Base-by-base conservation (phyloP, 2,329 filamentous ascomycete genomes). In the Penicillium sp. region DNA sequence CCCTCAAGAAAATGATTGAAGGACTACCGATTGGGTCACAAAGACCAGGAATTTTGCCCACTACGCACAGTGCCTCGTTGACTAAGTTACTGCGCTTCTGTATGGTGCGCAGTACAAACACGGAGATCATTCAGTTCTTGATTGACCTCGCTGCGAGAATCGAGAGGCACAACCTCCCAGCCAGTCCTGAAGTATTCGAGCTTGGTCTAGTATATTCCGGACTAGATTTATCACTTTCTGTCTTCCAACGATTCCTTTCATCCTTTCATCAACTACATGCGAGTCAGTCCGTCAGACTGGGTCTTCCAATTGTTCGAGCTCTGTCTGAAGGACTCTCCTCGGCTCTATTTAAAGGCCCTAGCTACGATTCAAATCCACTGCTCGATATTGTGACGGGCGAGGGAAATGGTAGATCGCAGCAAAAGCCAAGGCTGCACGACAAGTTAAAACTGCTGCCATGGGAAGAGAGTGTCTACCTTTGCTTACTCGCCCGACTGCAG, bases 151-250 rank as follows among this genome's bases (percentile, higher is more conserved):
- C 54, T 23, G 45, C 45, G 30, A 59, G 62, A 37, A 36, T 61
- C 22, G 34, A 50, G 11, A 49, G 35, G 13, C 32, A 60, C 7
- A 22, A 38, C 3, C 39, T 48, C 2, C 27, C 28, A 9, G 20
- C 56, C 4, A 40, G 33, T 2, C 27, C 31, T 10, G 11, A 38
- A 2, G 15, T 57, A 5, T 50, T 43, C 34, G 23, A 47, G 25
- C 28, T 59, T 22, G 60, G 58, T 0, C 57, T 66, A 36, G 43
- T 42, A 14, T 60, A 60, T 45, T 57, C 64, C 11, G 54, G 49
- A 12, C 44, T 55, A n/a, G 45, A 48, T 20, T 52, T 62, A 23
- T 60, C 55, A 6, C 30, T 48, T n/a, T 33, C 51, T 4, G 55
- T 59, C 25, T 41, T 67, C 4, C 41, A 48, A 15, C 41, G 50